These are phyloP conservation scores for Silene coronaria DNA, from an alignment of 179 eudicot genomes.

Conservation along the genomic window DNA sequence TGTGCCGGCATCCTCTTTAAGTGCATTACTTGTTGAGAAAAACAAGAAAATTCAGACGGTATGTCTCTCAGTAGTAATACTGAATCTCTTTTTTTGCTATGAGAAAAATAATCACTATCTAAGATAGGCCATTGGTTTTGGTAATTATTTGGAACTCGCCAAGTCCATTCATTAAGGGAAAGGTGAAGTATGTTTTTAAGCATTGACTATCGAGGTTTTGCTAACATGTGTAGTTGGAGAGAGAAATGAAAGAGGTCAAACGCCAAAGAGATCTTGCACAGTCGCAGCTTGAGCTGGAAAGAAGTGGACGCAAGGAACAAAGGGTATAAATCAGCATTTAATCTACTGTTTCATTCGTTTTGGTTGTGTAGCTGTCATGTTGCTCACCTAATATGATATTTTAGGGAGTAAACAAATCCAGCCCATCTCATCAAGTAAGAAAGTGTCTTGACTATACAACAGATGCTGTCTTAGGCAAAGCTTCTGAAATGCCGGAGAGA, in stretches of 20 bases:
- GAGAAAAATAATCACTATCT: no score
- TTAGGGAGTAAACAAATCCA: constrained; percentile 49
- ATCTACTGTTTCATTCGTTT: no score
- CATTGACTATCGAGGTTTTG: no score
- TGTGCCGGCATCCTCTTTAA: constrained; percentile 44
- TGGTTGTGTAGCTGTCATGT: no score
- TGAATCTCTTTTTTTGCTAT: no score
- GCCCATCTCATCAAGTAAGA: constrained; percentile 56
- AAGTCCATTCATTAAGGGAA: no score
- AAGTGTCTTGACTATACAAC: constrained; percentile 58
- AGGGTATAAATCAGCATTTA: constrained; percentile 55
- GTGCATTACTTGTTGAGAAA: constrained; percentile 59
- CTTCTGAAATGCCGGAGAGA: constrained; percentile 29
- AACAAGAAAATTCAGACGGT: constrained; percentile 80
- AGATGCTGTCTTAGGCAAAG: constrained; percentile 20
- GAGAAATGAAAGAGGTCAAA: constrained; percentile 75
- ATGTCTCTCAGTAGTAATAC: constrained; percentile 5
- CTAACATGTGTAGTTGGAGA: constrained; percentile 66
- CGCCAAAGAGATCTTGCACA: constrained; percentile 65
- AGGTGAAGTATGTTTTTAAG: no score
- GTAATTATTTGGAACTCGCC: no score
- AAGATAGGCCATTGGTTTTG: no score
- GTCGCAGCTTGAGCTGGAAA: constrained; percentile 65
- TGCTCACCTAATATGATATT: no score
- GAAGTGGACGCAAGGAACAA: constrained; percentile 54